Base-by-base conservation (phyloP, 2,329 filamentous ascomycete species). In the Bipolaris victoriae region DNA sequence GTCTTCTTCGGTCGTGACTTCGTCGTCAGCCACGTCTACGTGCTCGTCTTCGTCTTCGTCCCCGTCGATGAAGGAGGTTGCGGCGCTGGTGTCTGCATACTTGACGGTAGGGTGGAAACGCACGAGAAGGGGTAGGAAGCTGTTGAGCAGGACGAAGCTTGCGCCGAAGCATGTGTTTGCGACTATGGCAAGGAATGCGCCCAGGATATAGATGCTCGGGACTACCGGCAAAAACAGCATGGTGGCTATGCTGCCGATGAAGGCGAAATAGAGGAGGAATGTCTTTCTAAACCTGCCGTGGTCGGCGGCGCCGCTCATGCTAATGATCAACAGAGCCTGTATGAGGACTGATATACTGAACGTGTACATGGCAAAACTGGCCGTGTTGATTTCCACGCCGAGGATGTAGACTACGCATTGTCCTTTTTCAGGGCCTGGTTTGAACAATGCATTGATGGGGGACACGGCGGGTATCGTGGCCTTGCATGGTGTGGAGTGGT, bases 281-380 rank as follows among this genome's bases (percentile, higher is more conserved):
- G 88, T 90, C 82, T 98, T 99, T 58, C 95, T 88, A 79, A 93
- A 95, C 22, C 75, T 72, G 61, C 95, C 95, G 77, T 98, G 94
- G 75, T 99, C 95, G 55, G 95, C 95, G 7, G 94, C 93, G 53
- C 91, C 95, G 71, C 92, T 97, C 82, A 99, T 97, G 71, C 92
- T 96, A 62, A 99, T 92, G 41, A 99, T 96, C 29, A 98, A 80
- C 26, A 98, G 78, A 1, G 93, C 90, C 75, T 99, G 95, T 10
- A 97, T 77, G 18, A 97, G 77, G 1, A 99, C 95, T 73, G 91
- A 96, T 70, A 96, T 82, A 56, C 92, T 96, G 77, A 99, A 99
- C 1, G 92, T 97, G 78, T 98, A 98, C 92, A 98, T 96, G 74
- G 92, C 94, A 76, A 98, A 97, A 76, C 91, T 96, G 35, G 94